Evolutionary conservation across 202 grass and related monocot species (phyloP).

Genomic region (Cymbopogon flexuosus): DNA sequence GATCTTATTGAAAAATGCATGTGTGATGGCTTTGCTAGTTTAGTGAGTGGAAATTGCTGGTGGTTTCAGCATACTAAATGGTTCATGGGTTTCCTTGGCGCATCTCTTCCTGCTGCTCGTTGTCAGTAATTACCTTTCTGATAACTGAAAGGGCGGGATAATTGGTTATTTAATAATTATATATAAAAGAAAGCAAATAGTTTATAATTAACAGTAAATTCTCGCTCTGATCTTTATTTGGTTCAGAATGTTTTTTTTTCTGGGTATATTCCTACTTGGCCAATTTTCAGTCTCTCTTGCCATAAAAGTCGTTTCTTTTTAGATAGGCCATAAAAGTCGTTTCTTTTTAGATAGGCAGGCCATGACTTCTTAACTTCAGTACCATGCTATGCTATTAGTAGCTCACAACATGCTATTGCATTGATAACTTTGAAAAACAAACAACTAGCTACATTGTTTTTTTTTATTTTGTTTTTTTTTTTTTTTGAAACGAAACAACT

Average conservation of each 20-base stretch:
- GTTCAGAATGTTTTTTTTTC: not conserved
- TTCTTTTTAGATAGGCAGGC: too few relatives aligned
- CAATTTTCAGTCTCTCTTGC: not conserved
- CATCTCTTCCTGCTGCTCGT: not conserved
- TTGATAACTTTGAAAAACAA: slow-evolving; percentile 19
- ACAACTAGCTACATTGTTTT: not conserved
- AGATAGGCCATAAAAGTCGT: not conserved
- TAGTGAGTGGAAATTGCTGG: slow-evolving; percentile 28
- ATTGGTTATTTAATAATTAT: not conserved
- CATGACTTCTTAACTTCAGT: not conserved
- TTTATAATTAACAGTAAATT: slow-evolving; percentile 1
- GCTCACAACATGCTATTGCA: not conserved
- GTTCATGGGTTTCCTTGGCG: slow-evolving; percentile 25
- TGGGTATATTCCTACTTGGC: not conserved
- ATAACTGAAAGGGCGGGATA: not conserved
- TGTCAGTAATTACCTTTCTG: slow-evolving; percentile 19
- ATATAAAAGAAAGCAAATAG: not conserved
- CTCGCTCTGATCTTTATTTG: not conserved
- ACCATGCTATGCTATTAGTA: not conserved
- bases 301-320: not conserved
- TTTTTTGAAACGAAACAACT: not conserved
- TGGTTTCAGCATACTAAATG: slow-evolving; percentile 31
- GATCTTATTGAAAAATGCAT: slow-evolving; percentile 54
- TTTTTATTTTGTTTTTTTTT: too few relatives aligned
- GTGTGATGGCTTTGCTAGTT: slow-evolving; percentile 30